A percentile compares a stretch with the other conserved stretches of the same genome.
These are phyloP conservation scores for Peronospora destructor DNA, from an alignment of 352 stramenopile species.

Conservation along the genomic window DNA sequence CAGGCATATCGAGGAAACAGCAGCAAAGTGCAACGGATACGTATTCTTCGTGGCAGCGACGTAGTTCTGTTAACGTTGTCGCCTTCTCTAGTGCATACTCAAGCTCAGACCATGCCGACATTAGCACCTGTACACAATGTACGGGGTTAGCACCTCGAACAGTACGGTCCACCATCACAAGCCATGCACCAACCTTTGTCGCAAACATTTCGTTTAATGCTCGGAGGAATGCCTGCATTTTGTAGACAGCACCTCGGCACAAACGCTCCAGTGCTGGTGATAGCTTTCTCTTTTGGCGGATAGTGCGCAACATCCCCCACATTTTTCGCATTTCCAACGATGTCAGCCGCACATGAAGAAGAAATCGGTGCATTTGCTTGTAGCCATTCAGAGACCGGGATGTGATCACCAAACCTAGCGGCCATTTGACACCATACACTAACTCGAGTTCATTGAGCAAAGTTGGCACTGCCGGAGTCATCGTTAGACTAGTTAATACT, in stretches of 20 bases:
- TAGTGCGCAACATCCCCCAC: conserved; percentile 32
- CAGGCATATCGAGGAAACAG: conserved; percentile 36
- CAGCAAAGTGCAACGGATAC: conserved; percentile 25
- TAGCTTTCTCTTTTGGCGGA: conserved; percentile 12
- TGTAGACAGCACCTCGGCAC: conserved; percentile 31
- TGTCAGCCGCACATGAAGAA: conserved; percentile 41
- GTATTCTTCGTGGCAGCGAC: conserved; percentile 33
- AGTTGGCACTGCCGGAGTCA: conserved; percentile 23
- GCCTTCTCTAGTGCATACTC: conserved; percentile 13
- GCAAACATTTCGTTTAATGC: conserved; percentile 48
- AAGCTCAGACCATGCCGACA: conserved; percentile 34
- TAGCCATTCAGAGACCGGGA: conserved; percentile 29
- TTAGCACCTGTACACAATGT: conserved; percentile 31
- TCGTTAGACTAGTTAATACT: conserved; percentile 36
- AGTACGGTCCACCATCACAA: not conserved
- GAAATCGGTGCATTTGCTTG: conserved; percentile 36
- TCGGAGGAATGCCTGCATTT: conserved; percentile 34
- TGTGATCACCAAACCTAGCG: conserved; percentile 42
- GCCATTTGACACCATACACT: conserved; percentile 42
- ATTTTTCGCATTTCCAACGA: conserved; percentile 35
- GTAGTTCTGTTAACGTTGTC: conserved; percentile 26
- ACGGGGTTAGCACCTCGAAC: not conserved
- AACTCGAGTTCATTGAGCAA: conserved; percentile 44
- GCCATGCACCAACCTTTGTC: conserved; percentile 22
- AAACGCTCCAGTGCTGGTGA: conserved; percentile 17